phyloP scores from a whole-genome alignment of 345 rosid species.

The Hibiscus tridactylites region DNA sequence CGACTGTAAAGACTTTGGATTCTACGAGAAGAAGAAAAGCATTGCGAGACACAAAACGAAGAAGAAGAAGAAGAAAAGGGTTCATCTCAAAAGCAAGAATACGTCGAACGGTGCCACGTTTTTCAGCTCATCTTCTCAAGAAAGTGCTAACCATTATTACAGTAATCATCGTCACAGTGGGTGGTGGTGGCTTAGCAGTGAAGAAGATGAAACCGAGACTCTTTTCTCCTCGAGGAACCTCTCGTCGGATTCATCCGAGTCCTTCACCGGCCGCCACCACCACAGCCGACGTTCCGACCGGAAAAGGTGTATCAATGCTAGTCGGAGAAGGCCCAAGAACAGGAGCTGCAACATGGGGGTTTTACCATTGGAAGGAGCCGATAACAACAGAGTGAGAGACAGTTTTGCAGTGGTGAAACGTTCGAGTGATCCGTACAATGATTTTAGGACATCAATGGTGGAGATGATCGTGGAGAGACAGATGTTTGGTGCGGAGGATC shows the following conservation, averaged over 20 bases:
- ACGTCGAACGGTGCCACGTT: constrained; percentile 17
- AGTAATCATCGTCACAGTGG: neutral
- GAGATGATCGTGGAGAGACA: constrained; percentile 82
- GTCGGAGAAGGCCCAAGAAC: constrained; percentile 12
- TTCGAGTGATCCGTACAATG: constrained; percentile 58
- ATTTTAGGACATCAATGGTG: constrained; percentile 68
- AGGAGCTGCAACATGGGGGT: constrained; percentile 14
- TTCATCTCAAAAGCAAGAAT: neutral
- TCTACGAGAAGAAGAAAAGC: constrained; percentile 26
- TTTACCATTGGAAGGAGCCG: constrained; percentile 15
- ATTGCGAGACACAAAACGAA: constrained; percentile 9
- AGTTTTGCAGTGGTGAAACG: constrained; percentile 87
- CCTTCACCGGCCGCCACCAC: constrained; percentile 3
- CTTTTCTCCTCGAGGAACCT: constrained; percentile 65
- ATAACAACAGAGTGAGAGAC: constrained; percentile 36
- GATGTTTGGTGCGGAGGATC: constrained; percentile 46
- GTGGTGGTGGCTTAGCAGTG: constrained; percentile 62
- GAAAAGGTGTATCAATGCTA: neutral
- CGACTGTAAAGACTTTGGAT: constrained; percentile 10
- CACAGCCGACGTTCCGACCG: neutral
- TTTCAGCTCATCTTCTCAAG: constrained; percentile 48
- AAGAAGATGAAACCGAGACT: constrained; percentile 42
- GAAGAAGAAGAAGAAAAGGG: constrained; percentile 2
- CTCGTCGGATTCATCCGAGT: constrained; percentile 56
- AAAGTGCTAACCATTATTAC: constrained; percentile 17